These are phyloP conservation scores for Triticum monococcum DNA, from an alignment of 176 grass and related monocot genomes.

Conservation along the genomic window DNA sequence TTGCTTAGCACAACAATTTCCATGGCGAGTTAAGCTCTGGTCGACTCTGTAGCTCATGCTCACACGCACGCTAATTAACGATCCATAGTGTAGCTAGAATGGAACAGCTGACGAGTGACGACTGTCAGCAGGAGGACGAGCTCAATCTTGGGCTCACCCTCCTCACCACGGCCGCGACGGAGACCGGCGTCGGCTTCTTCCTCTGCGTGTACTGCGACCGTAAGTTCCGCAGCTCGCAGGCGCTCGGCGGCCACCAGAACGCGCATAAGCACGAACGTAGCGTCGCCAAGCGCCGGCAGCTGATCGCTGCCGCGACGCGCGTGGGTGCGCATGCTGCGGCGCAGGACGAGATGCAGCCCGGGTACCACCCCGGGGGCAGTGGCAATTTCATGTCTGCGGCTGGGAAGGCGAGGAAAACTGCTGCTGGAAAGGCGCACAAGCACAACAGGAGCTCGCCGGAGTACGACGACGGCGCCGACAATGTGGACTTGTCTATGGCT, in stretches of 20 bases:
- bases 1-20: no score
- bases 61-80: no score
- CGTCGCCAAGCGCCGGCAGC: slow-evolving; percentile 28
- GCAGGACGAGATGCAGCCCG: neutral
- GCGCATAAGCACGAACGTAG: no score
- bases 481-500: slow-evolving; percentile 12
- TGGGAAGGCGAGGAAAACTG: slow-evolving; percentile 6
- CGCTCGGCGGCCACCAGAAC: no score
- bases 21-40: no score
- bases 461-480: neutral
- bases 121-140: slow-evolving; percentile 9
- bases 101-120: slow-evolving; percentile 20
- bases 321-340: neutral
- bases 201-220: slow-evolving; percentile 58
- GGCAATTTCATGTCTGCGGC: neutral
- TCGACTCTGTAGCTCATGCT: no score
- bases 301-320: slow-evolving; percentile 37
- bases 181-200: slow-evolving; percentile 26
- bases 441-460: slow-evolving; percentile 1
- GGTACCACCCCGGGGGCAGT: neutral
- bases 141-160: slow-evolving; percentile 54
- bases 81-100: slow-evolving; percentile 4
- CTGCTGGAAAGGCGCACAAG: neutral
- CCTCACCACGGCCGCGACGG: slow-evolving; percentile 17
- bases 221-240: no score